Conservation (phyloP, 768 basidiomycete genomes). For the Collybia sp. region DNA sequence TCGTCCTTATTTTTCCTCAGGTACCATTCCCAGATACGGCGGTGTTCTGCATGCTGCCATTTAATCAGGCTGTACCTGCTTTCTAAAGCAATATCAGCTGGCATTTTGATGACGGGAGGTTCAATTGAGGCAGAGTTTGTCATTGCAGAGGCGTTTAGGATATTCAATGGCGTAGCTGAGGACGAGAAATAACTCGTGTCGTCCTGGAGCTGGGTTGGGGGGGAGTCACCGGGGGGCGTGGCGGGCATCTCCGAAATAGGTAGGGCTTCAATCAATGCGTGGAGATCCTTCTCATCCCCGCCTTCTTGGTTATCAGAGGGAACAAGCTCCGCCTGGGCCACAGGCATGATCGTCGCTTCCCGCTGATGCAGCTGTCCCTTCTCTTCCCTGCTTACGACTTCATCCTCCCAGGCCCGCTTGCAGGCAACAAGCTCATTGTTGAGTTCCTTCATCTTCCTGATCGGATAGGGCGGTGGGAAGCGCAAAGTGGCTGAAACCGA, state of each 20-base stretch:
- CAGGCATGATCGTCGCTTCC: conserved; percentile 36
- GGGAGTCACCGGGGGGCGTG: conserved; percentile 27
- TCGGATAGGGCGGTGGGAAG: conserved; percentile 88
- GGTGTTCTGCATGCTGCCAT: conserved; percentile 82
- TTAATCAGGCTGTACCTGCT: conserved; percentile 67
- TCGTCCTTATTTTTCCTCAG: conserved; percentile 80
- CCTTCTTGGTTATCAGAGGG: conserved; percentile 10
- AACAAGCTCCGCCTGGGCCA: conserved; percentile 19
- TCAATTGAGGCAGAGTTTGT: conserved; percentile 12
- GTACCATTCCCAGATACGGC: conserved; percentile 95
- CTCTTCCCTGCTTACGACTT: conserved; percentile 75
- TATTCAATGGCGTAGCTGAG: conserved; percentile 16
- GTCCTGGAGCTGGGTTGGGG: conserved; percentile 21
- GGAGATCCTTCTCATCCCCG: conserved; percentile 44
- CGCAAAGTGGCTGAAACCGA: conserved; percentile 91
- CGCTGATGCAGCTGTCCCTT: conserved; percentile 34
- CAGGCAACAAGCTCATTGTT: conserved; percentile 71
- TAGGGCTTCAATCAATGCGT: conserved; percentile 63
- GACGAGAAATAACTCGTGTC: conserved; percentile 19
- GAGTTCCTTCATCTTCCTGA: conserved; percentile 83
- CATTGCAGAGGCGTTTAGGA: conserved; percentile 14
- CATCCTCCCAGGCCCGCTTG: conserved; percentile 83
- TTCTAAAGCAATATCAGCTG: conserved; percentile 68
- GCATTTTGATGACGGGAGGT: conserved; percentile 46
- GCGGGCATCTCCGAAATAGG: conserved; percentile 26